Evolutionary conservation across 345 rosid species (phyloP), one percentile per base, ranked within the genome.

Genomic region (Hypericum androsaemum): DNA sequence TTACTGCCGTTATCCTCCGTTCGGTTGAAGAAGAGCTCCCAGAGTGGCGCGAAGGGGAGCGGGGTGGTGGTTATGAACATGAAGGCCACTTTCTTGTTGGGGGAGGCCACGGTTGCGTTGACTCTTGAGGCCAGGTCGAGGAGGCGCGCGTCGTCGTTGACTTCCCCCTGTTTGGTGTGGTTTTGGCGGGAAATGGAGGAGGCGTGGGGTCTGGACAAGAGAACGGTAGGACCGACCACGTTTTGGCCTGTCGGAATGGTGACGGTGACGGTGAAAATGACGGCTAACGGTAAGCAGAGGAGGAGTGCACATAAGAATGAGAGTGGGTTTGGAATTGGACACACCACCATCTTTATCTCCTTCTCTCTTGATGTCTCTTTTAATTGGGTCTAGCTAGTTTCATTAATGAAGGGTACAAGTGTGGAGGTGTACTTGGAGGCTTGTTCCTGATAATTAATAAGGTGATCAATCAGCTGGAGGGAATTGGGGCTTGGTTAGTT

Each of bases 61-160:
- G 92, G 80, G 8, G 77, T 13, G 0, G 88, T 74, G 6, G 88
- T 81, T 12, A 86, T 67, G 62, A 78, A 89, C 74, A 86, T 56
- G 53, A 89, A 83, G 5, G 94, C 95, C 10, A 86, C 11, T 61
- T 86, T 89, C 70, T 72, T 77, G 9, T 62, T 74, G 9, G 58
- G 44, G 3, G 28, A 28, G 10, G 13, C 58, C 0, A 74, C 72
- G 6, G 54, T 71, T 7, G 72, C 67, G 70, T 64, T 71, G 22
- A 66, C 81, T 49, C 70, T 74, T 28, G 80, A 55, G 3, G 94
- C 86, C 9, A 64, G 40, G 8, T 51, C 64, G 71, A 86, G 66
- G 44, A 89, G 74, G 0, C 42, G 40, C 2, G 64, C 71, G 40
- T 89, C 94, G 40, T 80, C 80, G 32, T 22, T 22, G 32, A 22